Conservation (phyloP, 371 early-diverging fungal genomes). For the Mucor velutinosus region DNA sequence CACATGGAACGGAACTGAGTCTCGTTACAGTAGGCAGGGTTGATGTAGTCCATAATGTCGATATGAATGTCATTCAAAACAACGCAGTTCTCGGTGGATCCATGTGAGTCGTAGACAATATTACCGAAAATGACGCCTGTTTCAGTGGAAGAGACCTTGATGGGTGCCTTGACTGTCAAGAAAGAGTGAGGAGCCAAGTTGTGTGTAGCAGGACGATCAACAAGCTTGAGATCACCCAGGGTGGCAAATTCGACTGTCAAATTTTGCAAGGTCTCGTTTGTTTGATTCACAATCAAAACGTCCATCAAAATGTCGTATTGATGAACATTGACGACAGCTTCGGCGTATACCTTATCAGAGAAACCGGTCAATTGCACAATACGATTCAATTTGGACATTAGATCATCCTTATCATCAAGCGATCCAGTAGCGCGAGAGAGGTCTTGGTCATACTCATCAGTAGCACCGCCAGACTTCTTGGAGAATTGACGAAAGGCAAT, state of each 20-base stretch:
- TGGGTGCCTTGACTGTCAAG: constrained; percentile 92
- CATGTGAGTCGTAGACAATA: constrained; percentile 94
- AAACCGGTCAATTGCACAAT: constrained; percentile 97
- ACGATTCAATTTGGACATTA: constrained; percentile 85
- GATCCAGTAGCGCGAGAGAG: constrained; percentile 86
- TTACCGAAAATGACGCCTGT: constrained; percentile 97
- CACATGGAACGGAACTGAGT: constrained; percentile 96
- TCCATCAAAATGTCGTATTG: constrained; percentile 97
- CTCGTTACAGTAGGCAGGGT: constrained; percentile 89
- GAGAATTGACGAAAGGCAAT: constrained; percentile 89
- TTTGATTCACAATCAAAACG: constrained; percentile 98
- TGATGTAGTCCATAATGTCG: constrained; percentile 98
- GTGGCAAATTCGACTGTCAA: constrained; percentile 97
- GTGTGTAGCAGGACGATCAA: constrained; percentile 91
- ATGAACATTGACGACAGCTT: constrained; percentile 95
- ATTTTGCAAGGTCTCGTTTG: constrained; percentile 94
- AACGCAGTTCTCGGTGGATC: constrained; percentile 81
- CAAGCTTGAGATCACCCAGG: constrained; percentile 95
- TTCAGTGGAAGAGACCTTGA: constrained; percentile 98
- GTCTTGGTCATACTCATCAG: constrained; percentile 88
- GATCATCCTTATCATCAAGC: constrained; percentile 68
- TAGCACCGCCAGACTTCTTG: constrained; percentile 69
- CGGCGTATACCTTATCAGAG: constrained; percentile 98
- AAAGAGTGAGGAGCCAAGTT: constrained; percentile 93
- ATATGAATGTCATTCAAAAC: constrained; percentile 96